Evolutionary conservation across 129 eudicot species (phyloP).

Genomic region (carrot (Daucus carota)): DNA sequence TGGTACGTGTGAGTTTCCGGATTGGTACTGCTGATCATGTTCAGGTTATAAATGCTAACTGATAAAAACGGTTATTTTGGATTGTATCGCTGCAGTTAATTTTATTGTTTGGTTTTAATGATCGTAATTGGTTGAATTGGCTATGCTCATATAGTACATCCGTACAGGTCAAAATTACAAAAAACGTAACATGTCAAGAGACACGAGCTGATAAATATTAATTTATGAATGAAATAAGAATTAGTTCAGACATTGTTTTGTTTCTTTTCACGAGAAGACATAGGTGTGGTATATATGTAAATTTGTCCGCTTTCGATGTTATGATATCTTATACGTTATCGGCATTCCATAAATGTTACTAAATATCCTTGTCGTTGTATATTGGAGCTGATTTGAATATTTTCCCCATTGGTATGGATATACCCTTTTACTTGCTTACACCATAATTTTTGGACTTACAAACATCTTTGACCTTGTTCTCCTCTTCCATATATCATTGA

Average conservation of each 20-base stretch:
- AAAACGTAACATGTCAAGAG: background rate
- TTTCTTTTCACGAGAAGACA: background rate
- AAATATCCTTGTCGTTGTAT: no score
- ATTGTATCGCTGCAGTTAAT: background rate
- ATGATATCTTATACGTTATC: background rate
- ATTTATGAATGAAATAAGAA: no score
- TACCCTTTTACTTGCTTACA: background rate
- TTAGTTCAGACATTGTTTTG: background rate
- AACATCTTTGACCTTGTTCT: background rate
- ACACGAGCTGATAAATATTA: background rate
- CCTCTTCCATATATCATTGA: background rate
- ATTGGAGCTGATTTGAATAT: background rate
- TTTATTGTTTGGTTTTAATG: background rate
- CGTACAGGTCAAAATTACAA: background rate
- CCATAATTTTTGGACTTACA: background rate
- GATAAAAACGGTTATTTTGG: background rate
- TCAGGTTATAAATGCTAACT: background rate
- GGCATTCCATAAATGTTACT: background rate
- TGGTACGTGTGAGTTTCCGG: background rate
- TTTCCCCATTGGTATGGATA: background rate
- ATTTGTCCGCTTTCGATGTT: background rate
- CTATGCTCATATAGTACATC: background rate
- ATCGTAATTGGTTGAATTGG: background rate
- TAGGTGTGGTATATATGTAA: background rate
- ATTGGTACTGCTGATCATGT: background rate